These are phyloP conservation scores for Bodo saltans DNA, from an alignment of 78 protist species.

Conservation along the genomic window DNA sequence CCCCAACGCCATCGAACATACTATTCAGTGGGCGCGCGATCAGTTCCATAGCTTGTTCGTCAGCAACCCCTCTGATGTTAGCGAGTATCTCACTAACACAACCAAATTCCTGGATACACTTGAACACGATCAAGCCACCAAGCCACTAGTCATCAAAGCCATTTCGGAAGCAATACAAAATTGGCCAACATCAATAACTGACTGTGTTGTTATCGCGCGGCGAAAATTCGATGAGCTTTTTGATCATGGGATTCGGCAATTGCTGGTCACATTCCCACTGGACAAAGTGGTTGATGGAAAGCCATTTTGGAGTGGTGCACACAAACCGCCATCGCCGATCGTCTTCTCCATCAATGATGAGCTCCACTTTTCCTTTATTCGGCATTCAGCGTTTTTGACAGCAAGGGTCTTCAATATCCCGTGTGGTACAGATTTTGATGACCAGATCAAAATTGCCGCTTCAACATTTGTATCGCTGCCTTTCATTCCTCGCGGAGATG, in stretches of 20 bases:
- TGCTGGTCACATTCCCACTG: slow-evolving; percentile 90
- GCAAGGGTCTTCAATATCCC: slow-evolving; percentile 53
- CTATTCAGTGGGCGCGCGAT: slow-evolving; percentile 90
- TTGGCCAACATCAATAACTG: slow-evolving; percentile 64
- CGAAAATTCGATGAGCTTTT: slow-evolving; percentile 79
- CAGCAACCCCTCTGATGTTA: slow-evolving; percentile 60
- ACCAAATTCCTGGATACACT: slow-evolving; percentile 39
- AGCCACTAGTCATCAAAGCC: slow-evolving; percentile 36
- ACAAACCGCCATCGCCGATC: slow-evolving; percentile 61
- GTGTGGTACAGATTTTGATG: not conserved
- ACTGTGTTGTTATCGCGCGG: slow-evolving; percentile 95
- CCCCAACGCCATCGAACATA: slow-evolving; percentile 93
- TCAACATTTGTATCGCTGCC: not conserved
- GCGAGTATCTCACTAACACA: slow-evolving; percentile 62
- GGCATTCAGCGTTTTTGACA: slow-evolving; percentile 55
- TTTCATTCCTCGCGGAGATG: slow-evolving; percentile 14
- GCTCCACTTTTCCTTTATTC: slow-evolving; percentile 56
- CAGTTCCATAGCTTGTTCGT: slow-evolving; percentile 51
- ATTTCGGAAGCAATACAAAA: slow-evolving; percentile 40
- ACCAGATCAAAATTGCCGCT: not conserved
- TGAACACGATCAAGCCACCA: slow-evolving; percentile 34
- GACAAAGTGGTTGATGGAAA: slow-evolving; percentile 72
- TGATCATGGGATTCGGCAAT: slow-evolving; percentile 71
- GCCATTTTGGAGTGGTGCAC: slow-evolving; percentile 52
- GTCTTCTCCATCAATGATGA: slow-evolving; percentile 35